A percentile compares a stretch with the other conserved stretches of the same genome.
These are phyloP conservation scores for Fragaria ananassa DNA, from an alignment of 306 rosid genomes.

Conservation along the genomic window DNA sequence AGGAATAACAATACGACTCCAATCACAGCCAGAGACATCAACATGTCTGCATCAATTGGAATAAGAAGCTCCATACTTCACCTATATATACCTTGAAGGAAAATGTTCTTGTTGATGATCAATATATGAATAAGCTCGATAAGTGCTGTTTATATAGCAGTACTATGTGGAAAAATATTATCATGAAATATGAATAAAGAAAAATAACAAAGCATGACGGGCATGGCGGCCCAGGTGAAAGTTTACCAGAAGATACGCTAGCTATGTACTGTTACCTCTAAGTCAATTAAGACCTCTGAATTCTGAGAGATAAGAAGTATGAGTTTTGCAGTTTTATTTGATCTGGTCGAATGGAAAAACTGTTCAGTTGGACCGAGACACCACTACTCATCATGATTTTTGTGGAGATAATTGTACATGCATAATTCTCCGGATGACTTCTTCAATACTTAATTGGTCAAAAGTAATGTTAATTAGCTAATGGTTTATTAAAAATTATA, in stretches of 20 bases:
- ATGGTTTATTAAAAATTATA: neutral
- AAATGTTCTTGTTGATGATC: neutral
- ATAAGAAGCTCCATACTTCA: constrained; percentile 12
- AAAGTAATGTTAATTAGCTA: neutral
- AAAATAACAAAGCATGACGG: neutral
- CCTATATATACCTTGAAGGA: neutral
- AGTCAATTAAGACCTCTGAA: neutral
- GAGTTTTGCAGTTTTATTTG: neutral
- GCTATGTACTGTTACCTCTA: neutral
- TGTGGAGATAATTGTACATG: neutral
- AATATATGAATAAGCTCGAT: neutral
- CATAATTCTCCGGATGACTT: neutral
- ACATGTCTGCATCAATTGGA: constrained; percentile 21
- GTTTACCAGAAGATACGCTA: neutral
- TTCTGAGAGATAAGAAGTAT: neutral
- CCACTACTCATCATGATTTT: neutral
- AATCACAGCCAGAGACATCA: constrained; percentile 14
- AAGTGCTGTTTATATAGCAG: neutral
- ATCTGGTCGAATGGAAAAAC: neutral
- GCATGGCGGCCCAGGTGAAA: neutral
- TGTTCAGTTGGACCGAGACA: neutral
- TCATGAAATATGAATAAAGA: too few species aligned
- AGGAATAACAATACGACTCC: constrained; percentile 13
- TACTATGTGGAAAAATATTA: neutral
- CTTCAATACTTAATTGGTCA: neutral